These are phyloP conservation scores for Myriosclerotinia duriaeana DNA, from an alignment of 2,329 filamentous ascomycete genomes.

Conservation along the genomic window DNA sequence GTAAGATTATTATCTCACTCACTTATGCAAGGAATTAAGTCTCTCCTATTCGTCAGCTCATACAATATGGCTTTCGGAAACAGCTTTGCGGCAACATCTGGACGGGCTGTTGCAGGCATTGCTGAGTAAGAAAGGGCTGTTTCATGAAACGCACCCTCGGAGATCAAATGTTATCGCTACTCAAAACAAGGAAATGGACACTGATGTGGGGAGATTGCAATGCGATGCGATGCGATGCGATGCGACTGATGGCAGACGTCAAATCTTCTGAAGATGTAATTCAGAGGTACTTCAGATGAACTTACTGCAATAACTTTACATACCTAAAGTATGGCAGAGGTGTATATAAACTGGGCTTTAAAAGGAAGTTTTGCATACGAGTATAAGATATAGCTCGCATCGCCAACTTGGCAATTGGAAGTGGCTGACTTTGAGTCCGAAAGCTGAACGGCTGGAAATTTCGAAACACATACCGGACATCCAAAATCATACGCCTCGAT, in stretches of 20 bases:
- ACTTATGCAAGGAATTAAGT: not conserved
- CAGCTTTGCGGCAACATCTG: not conserved
- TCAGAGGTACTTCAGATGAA: constrained; percentile 11
- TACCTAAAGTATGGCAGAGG: not conserved
- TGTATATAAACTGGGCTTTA: not conserved
- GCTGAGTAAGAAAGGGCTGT: not conserved
- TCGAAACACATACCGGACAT: not conserved
- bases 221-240: constrained; percentile 16
- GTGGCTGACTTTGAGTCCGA: not conserved
- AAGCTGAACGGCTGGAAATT: not conserved
- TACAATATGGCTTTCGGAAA: not conserved
- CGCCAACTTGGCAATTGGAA: not conserved
- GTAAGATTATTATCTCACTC: not conserved
- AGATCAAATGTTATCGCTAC: not conserved
- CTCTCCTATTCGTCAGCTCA: not conserved
- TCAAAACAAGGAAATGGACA: constrained; percentile 3
- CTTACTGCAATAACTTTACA: not conserved
- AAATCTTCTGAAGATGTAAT: not conserved
- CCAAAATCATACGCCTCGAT: not conserved
- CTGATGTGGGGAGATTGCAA: not conserved
- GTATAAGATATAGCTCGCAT: not conserved
- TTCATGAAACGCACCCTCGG: not conserved
- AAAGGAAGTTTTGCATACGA: not conserved
- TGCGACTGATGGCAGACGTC: not conserved
- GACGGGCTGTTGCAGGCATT: not conserved